phyloP scores from a whole-genome alignment of 495 filamentous ascomycete genomes.

The Neurospora sp. region DNA sequence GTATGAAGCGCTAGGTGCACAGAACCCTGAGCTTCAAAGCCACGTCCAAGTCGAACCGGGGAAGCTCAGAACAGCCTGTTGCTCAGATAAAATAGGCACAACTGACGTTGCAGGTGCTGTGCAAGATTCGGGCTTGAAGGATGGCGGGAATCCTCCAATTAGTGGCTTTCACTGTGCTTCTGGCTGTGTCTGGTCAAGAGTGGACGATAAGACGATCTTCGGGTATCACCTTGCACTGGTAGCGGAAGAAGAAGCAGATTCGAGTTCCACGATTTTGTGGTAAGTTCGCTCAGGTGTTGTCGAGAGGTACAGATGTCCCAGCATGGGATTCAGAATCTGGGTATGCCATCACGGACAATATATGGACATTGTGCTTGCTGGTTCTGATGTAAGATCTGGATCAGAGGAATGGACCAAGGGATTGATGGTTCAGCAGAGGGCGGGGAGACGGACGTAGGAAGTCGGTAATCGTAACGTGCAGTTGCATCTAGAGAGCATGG shows the following conservation, averaged over 20 bases:
- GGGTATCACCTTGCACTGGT: neutral
- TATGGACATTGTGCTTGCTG: neutral
- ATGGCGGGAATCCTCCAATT: neutral
- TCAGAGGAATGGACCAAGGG: neutral
- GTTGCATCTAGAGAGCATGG: neutral
- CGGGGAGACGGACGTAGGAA: neutral
- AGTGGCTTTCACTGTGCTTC: neutral
- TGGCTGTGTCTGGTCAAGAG: neutral
- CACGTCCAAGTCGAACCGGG: neutral
- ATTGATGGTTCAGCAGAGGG: neutral
- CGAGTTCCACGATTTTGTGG: neutral
- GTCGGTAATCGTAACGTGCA: neutral
- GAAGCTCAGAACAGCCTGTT: neutral
- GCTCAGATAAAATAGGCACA: neutral
- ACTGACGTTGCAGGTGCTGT: neutral
- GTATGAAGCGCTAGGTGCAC: neutral
- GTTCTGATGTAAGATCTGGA: neutral
- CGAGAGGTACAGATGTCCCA: neutral
- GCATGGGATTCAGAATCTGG: neutral
- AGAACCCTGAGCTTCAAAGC: neutral
- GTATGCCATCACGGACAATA: neutral
- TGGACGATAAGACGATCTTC: neutral
- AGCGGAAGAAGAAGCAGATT: neutral
- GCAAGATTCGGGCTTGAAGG: neutral
- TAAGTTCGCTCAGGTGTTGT: neutral